Evolutionary conservation across 495 filamentous ascomycete species (phyloP).

Genomic region (Amphirosellinia nigrospora): DNA sequence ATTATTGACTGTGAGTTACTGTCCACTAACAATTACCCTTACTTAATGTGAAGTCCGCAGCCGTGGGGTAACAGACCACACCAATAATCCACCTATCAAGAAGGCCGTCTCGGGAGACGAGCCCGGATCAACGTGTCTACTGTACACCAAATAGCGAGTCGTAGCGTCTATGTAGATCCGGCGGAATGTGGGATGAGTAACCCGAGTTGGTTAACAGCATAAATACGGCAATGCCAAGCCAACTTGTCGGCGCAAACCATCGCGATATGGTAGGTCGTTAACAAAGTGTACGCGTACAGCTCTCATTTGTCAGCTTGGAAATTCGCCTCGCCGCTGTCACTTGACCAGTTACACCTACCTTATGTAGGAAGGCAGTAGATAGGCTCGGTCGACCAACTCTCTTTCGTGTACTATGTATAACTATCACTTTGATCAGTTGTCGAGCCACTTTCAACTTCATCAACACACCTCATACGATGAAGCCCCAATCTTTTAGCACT

Average conservation of each 20-base stretch:
- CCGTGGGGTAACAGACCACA: neutral
- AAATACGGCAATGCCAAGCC: slow-evolving; percentile 5
- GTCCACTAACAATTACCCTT: neutral
- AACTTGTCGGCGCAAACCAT: slow-evolving; percentile 2
- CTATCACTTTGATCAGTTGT: neutral
- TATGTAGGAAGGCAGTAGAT: slow-evolving; percentile 5
- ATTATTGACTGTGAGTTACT: neutral
- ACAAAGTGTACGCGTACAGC: neutral
- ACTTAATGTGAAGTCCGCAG: neutral
- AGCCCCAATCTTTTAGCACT: neutral
- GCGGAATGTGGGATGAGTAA: slow-evolving; percentile 2
- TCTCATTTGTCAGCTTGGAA: neutral
- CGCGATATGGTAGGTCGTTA: slow-evolving; percentile 24
- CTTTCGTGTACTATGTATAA: neutral
- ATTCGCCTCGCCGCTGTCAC: neutral
- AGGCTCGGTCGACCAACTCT: neutral
- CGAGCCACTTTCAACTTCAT: neutral
- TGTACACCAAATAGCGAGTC: neutral
- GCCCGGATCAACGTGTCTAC: slow-evolving; percentile 12
- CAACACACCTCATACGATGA: neutral
- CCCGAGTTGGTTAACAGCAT: neutral
- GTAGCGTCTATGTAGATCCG: neutral
- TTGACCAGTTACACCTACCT: neutral
- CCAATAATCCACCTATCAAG: neutral
- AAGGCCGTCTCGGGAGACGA: neutral